Evolutionary conservation across 495 filamentous ascomycete species (phyloP).

Genomic region (Neurospora sp.): DNA sequence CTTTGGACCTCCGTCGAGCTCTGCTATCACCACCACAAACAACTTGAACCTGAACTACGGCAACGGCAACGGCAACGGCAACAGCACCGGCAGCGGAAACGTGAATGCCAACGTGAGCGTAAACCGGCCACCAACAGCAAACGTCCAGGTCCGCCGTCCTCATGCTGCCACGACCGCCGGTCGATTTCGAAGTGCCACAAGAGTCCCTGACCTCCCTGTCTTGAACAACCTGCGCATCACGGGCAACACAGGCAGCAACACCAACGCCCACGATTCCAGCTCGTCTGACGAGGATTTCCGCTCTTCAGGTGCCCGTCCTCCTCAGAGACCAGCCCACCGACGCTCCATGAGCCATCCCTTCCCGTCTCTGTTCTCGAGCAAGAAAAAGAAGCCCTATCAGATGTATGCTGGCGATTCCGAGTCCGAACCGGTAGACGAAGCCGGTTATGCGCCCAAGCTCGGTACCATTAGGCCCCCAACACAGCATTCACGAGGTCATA

Average conservation of each 20-base stretch:
- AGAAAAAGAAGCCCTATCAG: conserved; percentile 37
- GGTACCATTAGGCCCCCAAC: conserved; percentile 10
- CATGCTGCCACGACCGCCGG: conserved; percentile 12
- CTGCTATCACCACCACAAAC: not conserved
- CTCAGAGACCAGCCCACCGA: conserved; percentile 38
- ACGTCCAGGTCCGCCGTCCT: not conserved
- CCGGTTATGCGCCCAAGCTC: conserved; percentile 13
- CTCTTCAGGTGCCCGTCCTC: conserved; percentile 11
- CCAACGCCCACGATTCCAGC: conserved; percentile 23
- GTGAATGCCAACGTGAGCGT: not conserved
- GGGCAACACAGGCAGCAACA: not conserved
- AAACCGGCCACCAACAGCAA: not conserved
- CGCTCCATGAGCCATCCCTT: conserved; percentile 74
- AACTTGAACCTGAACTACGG: not conserved
- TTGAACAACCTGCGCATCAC: conserved; percentile 17
- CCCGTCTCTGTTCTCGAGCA: conserved; percentile 50
- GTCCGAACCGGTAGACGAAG: conserved; percentile 18
- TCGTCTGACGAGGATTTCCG: conserved; percentile 33
- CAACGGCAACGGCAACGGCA: not conserved
- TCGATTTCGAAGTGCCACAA: conserved; percentile 11
- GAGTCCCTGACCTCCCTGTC: conserved; percentile 10
- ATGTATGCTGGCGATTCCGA: conserved; percentile 8
- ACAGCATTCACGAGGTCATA: conserved; percentile 13
- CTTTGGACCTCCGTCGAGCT: not conserved
- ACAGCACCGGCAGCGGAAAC: not conserved